Base-by-base conservation (phyloP, 495 filamentous ascomycete genomes). In the Daldinia bambusicola region DNA sequence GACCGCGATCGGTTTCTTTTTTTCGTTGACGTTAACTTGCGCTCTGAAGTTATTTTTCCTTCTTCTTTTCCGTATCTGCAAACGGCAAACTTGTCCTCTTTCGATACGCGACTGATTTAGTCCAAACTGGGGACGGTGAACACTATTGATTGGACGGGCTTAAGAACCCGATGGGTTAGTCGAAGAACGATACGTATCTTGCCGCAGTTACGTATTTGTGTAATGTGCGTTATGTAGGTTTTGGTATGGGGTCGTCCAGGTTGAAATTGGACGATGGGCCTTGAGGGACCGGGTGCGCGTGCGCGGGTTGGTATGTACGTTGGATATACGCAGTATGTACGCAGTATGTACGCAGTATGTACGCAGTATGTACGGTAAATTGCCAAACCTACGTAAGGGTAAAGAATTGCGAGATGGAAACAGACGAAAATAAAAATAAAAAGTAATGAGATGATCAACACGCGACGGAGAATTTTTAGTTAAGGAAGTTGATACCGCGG, bases 401-500 rank as follows among this genome's bases (percentile, higher is more conserved):
- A 59, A 61, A 62, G 45, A 45, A 63, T 69, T 69, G 57, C 37
- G 41, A 63, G 55, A 58, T 52, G 34, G n/a, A 58, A 55, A 65
- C 38, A 66, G 53, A 48, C 43, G 43, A 66, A 40, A 65, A 48
- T 16, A 66, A 40, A 65, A 48, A 37, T 10, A 48, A 67, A 38
- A 61, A 34, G 20, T 41, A 61, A 57, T 55, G 57, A 62, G 66
- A 69, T 56, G 70, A 69, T 73, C 70, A 73, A 69, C 70, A 73
- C 70, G 70, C 70, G 70, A 73, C 70, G 70, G 70, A 63, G 66
- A 73, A 66, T 73, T 69, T 71, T 69, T 66, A 62, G 57, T 56
- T 65, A 48, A 43, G 34, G 18, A 22, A 53, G 50, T 30, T 53
- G 70, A 66, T 62, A 61, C 52, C 62, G 67, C 62, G 66, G 70